Evolutionary conservation across 139 green algal species (phyloP), one percentile per base, ranked within the genome.

Genomic region (Ulvella scutata): DNA sequence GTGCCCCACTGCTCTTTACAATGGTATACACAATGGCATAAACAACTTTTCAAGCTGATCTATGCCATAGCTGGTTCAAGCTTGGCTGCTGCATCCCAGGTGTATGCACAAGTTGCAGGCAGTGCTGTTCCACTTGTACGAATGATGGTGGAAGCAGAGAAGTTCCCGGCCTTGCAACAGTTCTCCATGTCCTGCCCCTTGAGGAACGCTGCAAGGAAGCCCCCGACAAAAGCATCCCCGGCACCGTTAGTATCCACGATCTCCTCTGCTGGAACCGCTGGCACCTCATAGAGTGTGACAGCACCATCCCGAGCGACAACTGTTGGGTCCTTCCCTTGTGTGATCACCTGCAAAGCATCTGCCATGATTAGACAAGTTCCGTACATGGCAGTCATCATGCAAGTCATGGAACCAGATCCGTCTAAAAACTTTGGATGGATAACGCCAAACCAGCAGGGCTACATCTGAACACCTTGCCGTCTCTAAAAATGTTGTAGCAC

Each of bases 201-300:
- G 44, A 93, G 88, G 33, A 99, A 84, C 88, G 98, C 94, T 1
- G 87, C 92, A 20, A 99, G 84, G 91, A 98, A 99, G 73, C 95
- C 95, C 38, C 95, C 95, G 35, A 99, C 95, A 81, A 98, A 97
- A 4, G 92, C 89, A 79, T 96, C 91, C 35, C 92, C 91, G 33
- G 81, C 95, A 29, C 94, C 93, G 79, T n/a, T 99, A 60, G 95
- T 99, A 86, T 99, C 95, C 29, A 99, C 95, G 59, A 99, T 81
- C 79, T 95, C 80, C 61, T 96, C 88, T 73, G 90, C 87, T 36
- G 81, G 29, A 26, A 98, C 40, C 3, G 83, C 17, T 34, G 59
- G 72, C 33, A 83, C 79, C 20, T 76, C 72, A 62, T 79, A 83
- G 37, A 77, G 39, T 2, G 61, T 78, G 62, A 92, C 83, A 75